Evolutionary conservation across 2,329 filamentous ascomycete species (phyloP).

Genomic region (Ceratocystis destructans): DNA sequence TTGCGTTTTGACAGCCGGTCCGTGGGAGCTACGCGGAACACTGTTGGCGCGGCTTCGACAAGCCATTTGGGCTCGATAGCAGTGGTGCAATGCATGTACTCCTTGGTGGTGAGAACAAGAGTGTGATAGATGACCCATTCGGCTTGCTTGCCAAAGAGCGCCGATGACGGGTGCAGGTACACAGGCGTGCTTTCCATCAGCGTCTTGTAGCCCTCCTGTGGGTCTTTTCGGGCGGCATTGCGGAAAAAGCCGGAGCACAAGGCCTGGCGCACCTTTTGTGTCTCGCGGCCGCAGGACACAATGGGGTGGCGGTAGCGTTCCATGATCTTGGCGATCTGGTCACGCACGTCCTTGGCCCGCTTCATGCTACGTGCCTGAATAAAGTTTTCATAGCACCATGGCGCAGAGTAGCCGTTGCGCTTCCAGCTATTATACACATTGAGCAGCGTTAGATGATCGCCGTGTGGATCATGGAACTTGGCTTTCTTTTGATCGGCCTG

Average conservation of each 20-base stretch:
- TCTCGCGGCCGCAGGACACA: slow-evolving; percentile 74
- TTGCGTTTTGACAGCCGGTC: slow-evolving; percentile 81
- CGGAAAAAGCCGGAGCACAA: slow-evolving; percentile 92
- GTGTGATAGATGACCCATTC: slow-evolving; percentile 94
- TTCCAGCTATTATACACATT: slow-evolving; percentile 99
- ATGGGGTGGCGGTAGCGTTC: slow-evolving; percentile 74
- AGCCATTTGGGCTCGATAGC: slow-evolving; percentile 89
- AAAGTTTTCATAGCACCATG: slow-evolving; percentile 97
- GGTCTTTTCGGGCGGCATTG: slow-evolving; percentile 86
- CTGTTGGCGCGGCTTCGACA: slow-evolving; percentile 92
- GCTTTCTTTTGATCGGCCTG: slow-evolving; percentile 96
- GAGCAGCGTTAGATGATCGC: slow-evolving; percentile 84
- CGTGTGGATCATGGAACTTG: slow-evolving; percentile 90
- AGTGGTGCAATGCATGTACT: slow-evolving; percentile 95
- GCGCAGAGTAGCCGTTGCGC: slow-evolving; percentile 60
- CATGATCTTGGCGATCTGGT: slow-evolving; percentile 90
- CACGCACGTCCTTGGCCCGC: slow-evolving; percentile 79
- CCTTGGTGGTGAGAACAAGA: slow-evolving; percentile 83
- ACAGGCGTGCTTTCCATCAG: slow-evolving; percentile 90
- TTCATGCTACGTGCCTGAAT: slow-evolving; percentile 84
- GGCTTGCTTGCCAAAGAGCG: slow-evolving; percentile 86
- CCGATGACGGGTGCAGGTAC: slow-evolving; percentile 82
- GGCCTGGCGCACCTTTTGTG: slow-evolving; percentile 72
- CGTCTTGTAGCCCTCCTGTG: slow-evolving; percentile 94
- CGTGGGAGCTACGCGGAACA: slow-evolving; percentile 91